Base-by-base conservation (phyloP, 2,329 filamentous ascomycete species). In the Trichoderma sp. region DNA sequence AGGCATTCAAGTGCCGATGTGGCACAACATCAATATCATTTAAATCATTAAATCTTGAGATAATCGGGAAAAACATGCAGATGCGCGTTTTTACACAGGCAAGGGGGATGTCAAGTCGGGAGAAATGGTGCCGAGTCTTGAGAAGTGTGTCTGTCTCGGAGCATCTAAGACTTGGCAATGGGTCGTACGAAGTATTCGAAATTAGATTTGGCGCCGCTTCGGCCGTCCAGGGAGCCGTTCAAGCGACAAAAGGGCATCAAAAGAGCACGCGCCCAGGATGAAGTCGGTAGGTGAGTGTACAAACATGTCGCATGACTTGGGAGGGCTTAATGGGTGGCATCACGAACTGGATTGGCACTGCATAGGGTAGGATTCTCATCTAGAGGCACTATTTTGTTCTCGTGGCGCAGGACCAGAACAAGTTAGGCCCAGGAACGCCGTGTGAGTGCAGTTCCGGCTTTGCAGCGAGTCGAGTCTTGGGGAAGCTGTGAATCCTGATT, bases 401-500 rank as follows among this genome's bases (percentile, higher is more conserved):
- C 66, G 66, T 70, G 66, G 57, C 21, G 66, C 39, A 70, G 11
- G 12, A 30, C 57, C 21, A 36, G 28, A 53, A 36, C 5, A 36
- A 70, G 66, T 53, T 62, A 70, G 66, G 18, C 15, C 39, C 66
- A 70, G 66, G 66, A 70, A 70, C 66, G 57, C 34, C 14, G 39
- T 57, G 47, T 26, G 9, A 53, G 43, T 21, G 14, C n/a, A 53
- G 43, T 21, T 21, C n/a, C 63, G 47, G 63, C 18, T 56, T 24
- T 4, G 62, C 12, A 26, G 14, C 6, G 47, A 21, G n/a, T 51
- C 6, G 47, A 21, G n/a, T 51, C 56, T 69, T 53, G 66, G 30
- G 53, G 53, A 9, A 18, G 34, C 21, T 43, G 9, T 21, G 39
- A 26, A 36, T 57, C 57, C 14, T 36, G 24, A 32, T 24, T 47